phyloP scores from a whole-genome alignment of 75 land plant genomes.

The Sequoia sempervirens region DNA sequence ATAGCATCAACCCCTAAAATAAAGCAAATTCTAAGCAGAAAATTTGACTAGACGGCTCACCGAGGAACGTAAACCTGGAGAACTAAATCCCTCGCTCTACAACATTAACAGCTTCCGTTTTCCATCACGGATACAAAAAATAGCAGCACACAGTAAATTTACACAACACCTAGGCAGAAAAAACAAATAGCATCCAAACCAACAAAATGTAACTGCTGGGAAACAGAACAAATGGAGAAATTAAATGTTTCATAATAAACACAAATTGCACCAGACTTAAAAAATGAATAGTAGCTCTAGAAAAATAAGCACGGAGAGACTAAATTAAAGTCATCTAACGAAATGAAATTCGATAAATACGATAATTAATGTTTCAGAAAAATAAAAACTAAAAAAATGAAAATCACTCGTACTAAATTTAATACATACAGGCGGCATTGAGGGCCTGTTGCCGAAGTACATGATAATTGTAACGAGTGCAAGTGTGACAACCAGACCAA shows the following conservation, averaged over 20 bases:
- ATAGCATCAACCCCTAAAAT: neutral
- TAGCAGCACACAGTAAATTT: neutral
- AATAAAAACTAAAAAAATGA: neutral
- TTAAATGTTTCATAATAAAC: neutral
- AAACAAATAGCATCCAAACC: no score
- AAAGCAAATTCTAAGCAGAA: neutral
- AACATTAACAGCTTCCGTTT: no score
- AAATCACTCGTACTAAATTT: no score
- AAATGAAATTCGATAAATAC: neutral
- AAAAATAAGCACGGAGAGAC: neutral
- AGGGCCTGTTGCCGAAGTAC: neutral
- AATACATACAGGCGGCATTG: slow-evolving; percentile 7
- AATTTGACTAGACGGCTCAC: neutral
- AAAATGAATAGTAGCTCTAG: neutral
- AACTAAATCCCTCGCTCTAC: no score
- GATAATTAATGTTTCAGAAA: neutral
- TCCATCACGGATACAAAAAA: neutral
- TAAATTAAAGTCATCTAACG: no score
- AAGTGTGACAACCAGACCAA: neutral
- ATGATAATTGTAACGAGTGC: neutral
- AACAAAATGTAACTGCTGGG: no score
- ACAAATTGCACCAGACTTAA: neutral
- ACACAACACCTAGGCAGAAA: neutral
- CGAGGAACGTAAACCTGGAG: no score
- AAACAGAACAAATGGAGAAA: neutral